phyloP scores from a whole-genome alignment of 2,329 filamentous ascomycete species.

The Raffaelea albimanens region DNA sequence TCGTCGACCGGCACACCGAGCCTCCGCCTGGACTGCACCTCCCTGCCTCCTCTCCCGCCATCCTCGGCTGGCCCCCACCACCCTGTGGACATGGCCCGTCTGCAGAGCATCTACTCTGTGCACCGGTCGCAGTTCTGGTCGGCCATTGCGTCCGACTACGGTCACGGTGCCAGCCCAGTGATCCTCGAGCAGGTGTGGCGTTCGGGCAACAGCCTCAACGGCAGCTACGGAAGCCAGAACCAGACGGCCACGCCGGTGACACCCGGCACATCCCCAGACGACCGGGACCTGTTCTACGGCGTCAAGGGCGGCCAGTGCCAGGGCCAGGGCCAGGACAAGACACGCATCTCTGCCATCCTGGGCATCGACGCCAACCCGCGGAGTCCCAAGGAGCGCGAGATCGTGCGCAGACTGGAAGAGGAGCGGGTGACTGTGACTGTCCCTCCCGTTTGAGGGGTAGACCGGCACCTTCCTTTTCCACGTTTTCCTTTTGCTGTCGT shows the following conservation, averaged over 20 bases:
- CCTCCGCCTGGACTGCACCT: slow-evolving; percentile 52
- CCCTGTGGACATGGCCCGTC: slow-evolving; percentile 54
- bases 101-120: slow-evolving; percentile 59
- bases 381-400: slow-evolving; percentile 46
- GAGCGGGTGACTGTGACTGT: slow-evolving; percentile 18
- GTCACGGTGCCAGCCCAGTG: slow-evolving; percentile 48
- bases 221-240: slow-evolving; percentile 13
- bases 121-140: slow-evolving; percentile 67
- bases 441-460: slow-evolving; percentile 1
- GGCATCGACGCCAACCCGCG: slow-evolving; percentile 50
- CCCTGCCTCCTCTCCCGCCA: slow-evolving; percentile 27
- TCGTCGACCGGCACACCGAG: slow-evolving; percentile 16
- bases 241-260: slow-evolving; percentile 38
- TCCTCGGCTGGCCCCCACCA: slow-evolving; percentile 23
- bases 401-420: slow-evolving; percentile 47
- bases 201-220: slow-evolving; percentile 27
- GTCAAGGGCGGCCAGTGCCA: slow-evolving; percentile 20
- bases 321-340: slow-evolving; percentile 41
- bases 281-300: slow-evolving; percentile 29
- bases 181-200: slow-evolving; percentile 65
- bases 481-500: neutral
- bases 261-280: slow-evolving; percentile 41
- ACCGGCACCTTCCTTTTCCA: neutral
- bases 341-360: slow-evolving; percentile 53
- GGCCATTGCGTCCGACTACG: slow-evolving; percentile 63